Evolutionary conservation across 2,329 filamentous ascomycete genomes (phyloP), one percentile per base, ranked within the genome.

Genomic region (Venturia nashicola): DNA sequence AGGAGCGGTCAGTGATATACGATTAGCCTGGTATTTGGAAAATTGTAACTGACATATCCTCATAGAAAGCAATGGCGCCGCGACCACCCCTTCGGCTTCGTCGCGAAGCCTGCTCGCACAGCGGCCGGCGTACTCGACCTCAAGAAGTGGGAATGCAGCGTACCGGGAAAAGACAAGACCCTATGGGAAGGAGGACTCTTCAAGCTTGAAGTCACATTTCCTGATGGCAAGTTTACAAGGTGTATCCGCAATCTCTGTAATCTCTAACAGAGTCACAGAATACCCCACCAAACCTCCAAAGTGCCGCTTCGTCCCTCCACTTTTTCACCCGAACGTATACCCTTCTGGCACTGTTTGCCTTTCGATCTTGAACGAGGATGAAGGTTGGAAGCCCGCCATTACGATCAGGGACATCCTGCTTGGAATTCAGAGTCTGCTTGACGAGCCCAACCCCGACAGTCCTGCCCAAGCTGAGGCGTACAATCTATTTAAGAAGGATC

Each of bases 211-310:
- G 88, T 99, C 70, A 86, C 83, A 12, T 99, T 99, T 70, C 94
- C 95, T 0, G 94, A 99, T 71, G 92, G 91, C 94, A 77, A 75
- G 86, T 55, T 18, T 43, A 48, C 16, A 51, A 40, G 11, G 12
- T 44, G 11, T 23, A 16, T 6, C 18, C 16, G 46, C 54, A 61
- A 55, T 39, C 59, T 42, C 54, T 14, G 14, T 39, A 36, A 9
- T 40, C 11, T 23, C 64, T 57, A 59, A 12, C 43, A 39, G 27
- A 40, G 18, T 40, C 46, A 61, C 71, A 96, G 94, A 99, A 72
- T 99, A 99, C 75, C 94, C 94, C 18, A 99, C 95, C 61, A 99
- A 99, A 77, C 94, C 94, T 40, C 94, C 94, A 1, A 99, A 99
- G 79, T 99, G 94, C 86, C 97, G 96, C 83, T 99, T 99, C 73